phyloP scores from a whole-genome alignment of 2,329 filamentous ascomycete genomes.

The Microdochium nivale region DNA sequence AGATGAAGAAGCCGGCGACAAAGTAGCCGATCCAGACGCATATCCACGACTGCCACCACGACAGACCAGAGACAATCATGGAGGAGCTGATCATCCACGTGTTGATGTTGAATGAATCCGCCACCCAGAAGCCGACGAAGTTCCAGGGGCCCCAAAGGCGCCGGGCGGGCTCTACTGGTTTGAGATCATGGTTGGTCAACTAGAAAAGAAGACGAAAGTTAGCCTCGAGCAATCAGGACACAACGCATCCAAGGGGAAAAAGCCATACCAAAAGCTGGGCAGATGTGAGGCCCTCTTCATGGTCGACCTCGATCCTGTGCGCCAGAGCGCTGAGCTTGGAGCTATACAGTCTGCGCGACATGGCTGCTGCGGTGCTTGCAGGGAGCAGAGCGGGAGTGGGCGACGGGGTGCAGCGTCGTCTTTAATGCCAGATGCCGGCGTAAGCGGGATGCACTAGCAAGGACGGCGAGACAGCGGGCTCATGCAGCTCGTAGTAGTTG shows the following conservation, averaged over 20 bases:
- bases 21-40: conserved; percentile 82
- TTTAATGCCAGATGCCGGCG: background rate
- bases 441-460: background rate
- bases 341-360: conserved; percentile 13
- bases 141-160: conserved; percentile 83
- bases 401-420: background rate
- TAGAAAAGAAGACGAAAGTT: conserved; percentile 15
- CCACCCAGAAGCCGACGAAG: conserved; percentile 82
- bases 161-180: conserved; percentile 68
- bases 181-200: conserved; percentile 77
- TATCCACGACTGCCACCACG: conserved; percentile 90
- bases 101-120: conserved; percentile 81
- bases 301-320: conserved; percentile 61
- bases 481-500: background rate
- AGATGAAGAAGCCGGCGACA: conserved; percentile 68
- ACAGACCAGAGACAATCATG: conserved; percentile 69
- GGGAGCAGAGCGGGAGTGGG: background rate
- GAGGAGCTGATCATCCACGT: conserved; percentile 90
- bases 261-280: conserved; percentile 65
- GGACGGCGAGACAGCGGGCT: background rate
- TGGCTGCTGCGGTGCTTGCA: background rate
- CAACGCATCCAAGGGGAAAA: background rate
- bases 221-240: background rate
- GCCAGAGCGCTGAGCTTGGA: conserved; percentile 32
- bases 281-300: conserved; percentile 68